Base-by-base conservation (phyloP, 495 filamentous ascomycete species). In the Neurospora sp. region DNA sequence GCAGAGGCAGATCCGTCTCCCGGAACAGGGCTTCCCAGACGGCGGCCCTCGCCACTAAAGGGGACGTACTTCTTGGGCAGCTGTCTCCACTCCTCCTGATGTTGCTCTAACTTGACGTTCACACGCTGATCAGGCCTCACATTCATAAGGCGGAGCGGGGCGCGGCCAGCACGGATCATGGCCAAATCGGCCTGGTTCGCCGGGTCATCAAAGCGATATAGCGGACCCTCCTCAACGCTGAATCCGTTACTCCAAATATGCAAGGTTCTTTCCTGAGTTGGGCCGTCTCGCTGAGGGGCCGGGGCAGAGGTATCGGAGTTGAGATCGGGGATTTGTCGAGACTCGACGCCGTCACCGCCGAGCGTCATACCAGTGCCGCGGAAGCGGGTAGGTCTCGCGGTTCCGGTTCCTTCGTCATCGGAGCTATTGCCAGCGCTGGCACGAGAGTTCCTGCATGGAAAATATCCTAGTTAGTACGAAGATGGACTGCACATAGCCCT, bases 171-270 rank as follows among this genome's bases (percentile, higher is more conserved):
- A 71, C 94, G 90, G 78, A 99, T 99, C 82, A 93, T 90, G 38
- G 91, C 86, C 28, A 99, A 84, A 71, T 94, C 92, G 36, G 89
- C 89, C 24, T 90, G 89, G 78, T 98, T 97, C 7, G 88, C 88
- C 19, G 96, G 94, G 79, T 98, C 94, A 76, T 97, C 93, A 72
- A 93, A 94, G 39, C 92, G 89, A 77, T 90, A 94, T 10, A 99
- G 89, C n/a, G 91, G 89, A 24, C 96, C 96, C 78, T 98, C 94
- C 75, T 98, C 96, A 42, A 99, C 90, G 66, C 93, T 97, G 78
- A 98, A 97, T 3, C 96, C 96, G 81, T 99, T 92, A 17, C 87
- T 84, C 96, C 96, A 99, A 74, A 99, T 91, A 77, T 97, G 94
- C 45, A 99, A 86, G 21, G 88, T 89, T 45, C 94, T 89, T 48